phyloP scores from a whole-genome alignment of 495 filamentous ascomycete genomes.

The Hypoxylon fuscum region DNA sequence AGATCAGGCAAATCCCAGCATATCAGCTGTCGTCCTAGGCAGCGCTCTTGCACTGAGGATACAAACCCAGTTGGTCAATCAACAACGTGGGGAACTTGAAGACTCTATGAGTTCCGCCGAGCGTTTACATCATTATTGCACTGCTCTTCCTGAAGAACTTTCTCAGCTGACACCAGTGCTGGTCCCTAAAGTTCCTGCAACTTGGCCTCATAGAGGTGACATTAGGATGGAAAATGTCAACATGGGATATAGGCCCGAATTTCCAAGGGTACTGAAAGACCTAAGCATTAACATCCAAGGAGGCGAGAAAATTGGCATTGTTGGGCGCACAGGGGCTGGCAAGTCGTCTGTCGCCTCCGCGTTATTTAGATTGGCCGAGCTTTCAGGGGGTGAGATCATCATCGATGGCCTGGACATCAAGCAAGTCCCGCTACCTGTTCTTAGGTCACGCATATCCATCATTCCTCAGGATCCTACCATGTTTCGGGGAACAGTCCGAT shows the following conservation, averaged over 20 bases:
- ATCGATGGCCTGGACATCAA: slow-evolving; percentile 55
- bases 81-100: slow-evolving; percentile 15
- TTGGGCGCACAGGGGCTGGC: slow-evolving; percentile 59
- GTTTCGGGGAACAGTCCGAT: slow-evolving; percentile 54
- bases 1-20: not conserved
- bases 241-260: slow-evolving; percentile 33
- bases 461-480: slow-evolving; percentile 57
- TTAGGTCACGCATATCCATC: slow-evolving; percentile 50
- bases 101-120: slow-evolving; percentile 12
- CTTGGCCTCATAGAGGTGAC: slow-evolving; percentile 44
- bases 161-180: not conserved
- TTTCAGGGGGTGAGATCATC: slow-evolving; percentile 44
- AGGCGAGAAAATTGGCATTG: slow-evolving; percentile 51
- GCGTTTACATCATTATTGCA: not conserved
- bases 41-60: not conserved
- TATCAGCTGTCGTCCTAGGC: slow-evolving; percentile 4
- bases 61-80: slow-evolving; percentile 20
- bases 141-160: slow-evolving; percentile 4
- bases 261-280: slow-evolving; percentile 6
- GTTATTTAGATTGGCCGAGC: slow-evolving; percentile 52
- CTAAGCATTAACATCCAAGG: slow-evolving; percentile 45
- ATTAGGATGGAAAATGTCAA: slow-evolving; percentile 40
- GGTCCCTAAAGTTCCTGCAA: slow-evolving; percentile 6
- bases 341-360: slow-evolving; percentile 49
- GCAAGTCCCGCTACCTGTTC: slow-evolving; percentile 42